phyloP scores from a whole-genome alignment of 352 stramenopile genomes.

The Phytophthora citrophthora region DNA sequence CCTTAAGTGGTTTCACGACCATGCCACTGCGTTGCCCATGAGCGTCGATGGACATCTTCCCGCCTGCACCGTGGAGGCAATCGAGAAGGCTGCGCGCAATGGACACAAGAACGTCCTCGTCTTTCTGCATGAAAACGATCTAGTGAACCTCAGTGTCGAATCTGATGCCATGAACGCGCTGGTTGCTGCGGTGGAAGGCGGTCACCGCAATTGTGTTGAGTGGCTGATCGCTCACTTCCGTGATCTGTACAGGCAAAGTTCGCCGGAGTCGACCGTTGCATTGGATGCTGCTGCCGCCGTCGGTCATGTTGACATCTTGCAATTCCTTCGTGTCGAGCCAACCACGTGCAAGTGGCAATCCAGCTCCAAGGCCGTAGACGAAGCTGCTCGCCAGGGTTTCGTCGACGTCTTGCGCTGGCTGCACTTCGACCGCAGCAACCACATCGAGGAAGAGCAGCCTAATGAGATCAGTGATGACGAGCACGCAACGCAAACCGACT shows the following conservation, averaged over 20 bases:
- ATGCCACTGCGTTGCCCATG: constrained; percentile 59
- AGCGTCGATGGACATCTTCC: constrained; percentile 58
- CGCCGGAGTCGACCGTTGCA: constrained; percentile 37
- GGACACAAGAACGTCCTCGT: constrained; percentile 63
- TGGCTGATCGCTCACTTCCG: constrained; percentile 62
- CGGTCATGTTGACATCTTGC: constrained; percentile 65
- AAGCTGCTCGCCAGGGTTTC: constrained; percentile 58
- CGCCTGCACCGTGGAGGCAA: constrained; percentile 55
- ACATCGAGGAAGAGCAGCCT: constrained; percentile 27
- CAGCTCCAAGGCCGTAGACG: constrained; percentile 64
- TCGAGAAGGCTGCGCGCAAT: constrained; percentile 73
- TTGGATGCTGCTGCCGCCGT: constrained; percentile 62
- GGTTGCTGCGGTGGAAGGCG: constrained; percentile 56
- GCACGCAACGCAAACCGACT: constrained; percentile 10
- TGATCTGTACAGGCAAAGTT: constrained; percentile 41
- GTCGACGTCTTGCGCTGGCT: constrained; percentile 65
- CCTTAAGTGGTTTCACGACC: constrained; percentile 73
- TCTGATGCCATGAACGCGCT: constrained; percentile 64
- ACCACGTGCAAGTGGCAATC: constrained; percentile 52
- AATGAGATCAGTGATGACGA: constrained; percentile 21
- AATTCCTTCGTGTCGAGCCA: constrained; percentile 48
- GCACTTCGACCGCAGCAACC: constrained; percentile 37
- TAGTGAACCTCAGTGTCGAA: constrained; percentile 51
- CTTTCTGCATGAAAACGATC: constrained; percentile 62
- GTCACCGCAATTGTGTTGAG: constrained; percentile 59